These are phyloP conservation scores for Dactylellina drechsleri DNA, from an alignment of 2,329 filamentous ascomycete genomes.

Conservation along the genomic window DNA sequence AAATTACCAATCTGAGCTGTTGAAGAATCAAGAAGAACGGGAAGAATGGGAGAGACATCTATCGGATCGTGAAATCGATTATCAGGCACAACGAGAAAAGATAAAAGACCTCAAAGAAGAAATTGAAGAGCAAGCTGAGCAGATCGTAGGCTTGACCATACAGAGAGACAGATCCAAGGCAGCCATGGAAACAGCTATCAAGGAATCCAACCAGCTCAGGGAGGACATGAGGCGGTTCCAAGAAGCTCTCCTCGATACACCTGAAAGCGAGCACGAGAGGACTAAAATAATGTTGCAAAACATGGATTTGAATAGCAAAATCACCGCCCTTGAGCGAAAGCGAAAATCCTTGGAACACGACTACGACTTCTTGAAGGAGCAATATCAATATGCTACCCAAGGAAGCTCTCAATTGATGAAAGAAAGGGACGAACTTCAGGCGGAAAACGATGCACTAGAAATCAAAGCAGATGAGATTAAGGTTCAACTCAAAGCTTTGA, in stretches of 20 bases:
- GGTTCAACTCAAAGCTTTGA: conserved; percentile 25
- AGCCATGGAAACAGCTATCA: conserved; percentile 7
- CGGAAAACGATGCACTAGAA: conserved; percentile 9
- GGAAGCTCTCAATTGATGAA: conserved; percentile 4
- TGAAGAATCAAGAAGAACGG: neutral
- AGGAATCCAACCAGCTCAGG: conserved; percentile 22
- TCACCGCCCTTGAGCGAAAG: conserved; percentile 17
- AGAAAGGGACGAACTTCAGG: conserved; percentile 25
- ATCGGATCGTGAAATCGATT: conserved; percentile 14
- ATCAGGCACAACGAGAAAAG: conserved; percentile 31
- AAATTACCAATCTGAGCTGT: conserved; percentile 19
- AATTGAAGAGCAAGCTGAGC: neutral
- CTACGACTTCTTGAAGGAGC: conserved; percentile 20
- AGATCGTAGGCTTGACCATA: conserved; percentile 9
- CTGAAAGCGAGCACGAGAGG: conserved; percentile 7
- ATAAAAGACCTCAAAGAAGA: conserved; percentile 22
- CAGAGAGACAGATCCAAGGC: conserved; percentile 22
- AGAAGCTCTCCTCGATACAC: conserved; percentile 16
- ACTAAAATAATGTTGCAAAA: conserved; percentile 27
- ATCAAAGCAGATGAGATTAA: conserved; percentile 32
- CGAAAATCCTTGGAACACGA: conserved; percentile 6
- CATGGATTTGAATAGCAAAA: conserved; percentile 16
- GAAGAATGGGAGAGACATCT: conserved; percentile 33
- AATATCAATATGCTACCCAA: conserved; percentile 22
- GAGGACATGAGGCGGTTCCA: conserved; percentile 19